These are phyloP conservation scores for Pythium phragmitis DNA, from an alignment of 352 stramenopile species.

Conservation along the genomic window DNA sequence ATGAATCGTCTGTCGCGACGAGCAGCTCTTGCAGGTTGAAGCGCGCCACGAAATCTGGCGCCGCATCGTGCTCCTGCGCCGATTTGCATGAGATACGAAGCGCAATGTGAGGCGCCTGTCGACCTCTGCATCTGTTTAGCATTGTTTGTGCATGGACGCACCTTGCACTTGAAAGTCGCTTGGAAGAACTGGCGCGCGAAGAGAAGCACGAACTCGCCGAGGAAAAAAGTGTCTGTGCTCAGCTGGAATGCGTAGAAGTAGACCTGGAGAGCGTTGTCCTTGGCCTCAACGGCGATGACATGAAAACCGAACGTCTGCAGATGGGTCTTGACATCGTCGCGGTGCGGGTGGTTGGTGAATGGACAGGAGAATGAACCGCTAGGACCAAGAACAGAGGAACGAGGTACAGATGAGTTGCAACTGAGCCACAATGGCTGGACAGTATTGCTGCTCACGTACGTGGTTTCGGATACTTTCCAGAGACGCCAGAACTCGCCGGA, in stretches of 20 bases:
- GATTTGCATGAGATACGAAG: not conserved
- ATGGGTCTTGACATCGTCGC: slow-evolving; percentile 44
- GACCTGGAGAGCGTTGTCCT: slow-evolving; percentile 58
- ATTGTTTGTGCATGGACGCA: slow-evolving; percentile 18
- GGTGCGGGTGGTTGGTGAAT: slow-evolving; percentile 54
- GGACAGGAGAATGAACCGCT: slow-evolving; percentile 77
- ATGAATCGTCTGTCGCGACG: slow-evolving; percentile 31
- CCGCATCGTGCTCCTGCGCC: slow-evolving; percentile 42
- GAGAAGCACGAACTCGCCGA: slow-evolving; percentile 79
- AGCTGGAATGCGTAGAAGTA: slow-evolving; percentile 68
- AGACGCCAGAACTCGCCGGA: slow-evolving; percentile 38
- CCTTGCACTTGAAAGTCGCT: slow-evolving; percentile 81
- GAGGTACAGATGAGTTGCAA: not conserved
- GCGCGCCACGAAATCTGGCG: slow-evolving; percentile 61
- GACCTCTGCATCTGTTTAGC: not conserved
- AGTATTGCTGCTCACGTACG: slow-evolving; percentile 31
- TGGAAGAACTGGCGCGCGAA: slow-evolving; percentile 77
- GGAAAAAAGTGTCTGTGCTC: slow-evolving; percentile 47
- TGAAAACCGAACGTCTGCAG: slow-evolving; percentile 51
- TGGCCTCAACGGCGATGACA: slow-evolving; percentile 49
- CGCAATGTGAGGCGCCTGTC: not conserved
- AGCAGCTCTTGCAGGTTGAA: slow-evolving; percentile 75
- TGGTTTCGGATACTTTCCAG: slow-evolving; percentile 68
- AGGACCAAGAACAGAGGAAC: not conserved
- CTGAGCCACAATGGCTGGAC: not conserved